Evolutionary conservation across 1,284 basidiomycete species (phyloP).

Genomic region (Naganishia sp.): DNA sequence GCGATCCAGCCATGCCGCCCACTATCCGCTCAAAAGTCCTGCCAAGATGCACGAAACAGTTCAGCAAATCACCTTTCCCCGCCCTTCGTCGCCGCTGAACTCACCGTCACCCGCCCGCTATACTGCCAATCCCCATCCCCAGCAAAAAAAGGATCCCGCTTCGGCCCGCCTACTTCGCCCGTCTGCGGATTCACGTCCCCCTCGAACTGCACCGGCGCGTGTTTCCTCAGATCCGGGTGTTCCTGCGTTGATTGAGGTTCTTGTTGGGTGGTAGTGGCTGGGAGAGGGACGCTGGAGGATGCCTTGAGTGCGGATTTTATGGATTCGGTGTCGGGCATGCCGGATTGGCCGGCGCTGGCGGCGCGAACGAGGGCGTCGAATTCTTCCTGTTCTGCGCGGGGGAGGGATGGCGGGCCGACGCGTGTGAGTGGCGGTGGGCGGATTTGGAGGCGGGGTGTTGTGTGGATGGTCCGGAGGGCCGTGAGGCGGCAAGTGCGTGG

Average conservation of each 20-base stretch:
- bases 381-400: conserved; percentile 52
- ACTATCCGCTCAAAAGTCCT: background rate
- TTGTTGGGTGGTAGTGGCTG: background rate
- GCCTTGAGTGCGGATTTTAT: conserved; percentile 33
- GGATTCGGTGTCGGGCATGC: background rate
- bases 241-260: conserved; percentile 53
- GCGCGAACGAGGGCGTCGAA: conserved; percentile 52
- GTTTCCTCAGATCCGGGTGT: conserved; percentile 58
- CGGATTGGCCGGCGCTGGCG: conserved; percentile 38
- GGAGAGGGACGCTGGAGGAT: background rate
- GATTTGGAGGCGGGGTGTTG: background rate
- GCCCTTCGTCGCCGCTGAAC: conserved; percentile 30
- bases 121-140: conserved; percentile 53
- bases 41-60: background rate
- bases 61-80: background rate
- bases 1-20: too few relatives aligned
- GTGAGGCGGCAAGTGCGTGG: background rate
- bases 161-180: conserved; percentile 61
- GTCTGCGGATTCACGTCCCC: conserved; percentile 60
- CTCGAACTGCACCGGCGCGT: conserved; percentile 57
- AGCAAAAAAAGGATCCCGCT: conserved; percentile 58
- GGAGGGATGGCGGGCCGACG: conserved; percentile 51
- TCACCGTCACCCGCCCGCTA: conserved; percentile 53
- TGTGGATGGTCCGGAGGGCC: background rate
- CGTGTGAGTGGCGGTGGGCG: conserved; percentile 37